A percentile compares a stretch with the other conserved stretches of the same genome.
phyloP scores from a whole-genome alignment of 352 stramenopile genomes.

The Thraustotheca clavata region DNA sequence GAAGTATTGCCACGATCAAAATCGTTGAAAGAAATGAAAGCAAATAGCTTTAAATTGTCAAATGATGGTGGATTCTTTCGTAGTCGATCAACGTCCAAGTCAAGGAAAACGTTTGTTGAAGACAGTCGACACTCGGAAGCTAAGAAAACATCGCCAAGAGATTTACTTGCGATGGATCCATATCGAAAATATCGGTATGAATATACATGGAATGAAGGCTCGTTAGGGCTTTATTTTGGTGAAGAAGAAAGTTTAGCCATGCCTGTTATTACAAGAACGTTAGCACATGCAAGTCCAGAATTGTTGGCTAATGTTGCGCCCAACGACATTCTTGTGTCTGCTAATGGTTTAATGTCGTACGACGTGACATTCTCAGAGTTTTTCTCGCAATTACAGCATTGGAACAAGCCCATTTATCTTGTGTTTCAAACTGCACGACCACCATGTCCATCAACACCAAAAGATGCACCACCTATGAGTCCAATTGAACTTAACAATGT shows the following conservation, averaged over 20 bases:
- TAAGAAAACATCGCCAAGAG: not conserved
- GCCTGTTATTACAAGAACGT: constrained; percentile 70
- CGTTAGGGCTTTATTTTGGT: constrained; percentile 75
- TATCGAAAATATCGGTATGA: constrained; percentile 24
- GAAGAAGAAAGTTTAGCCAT: constrained; percentile 58
- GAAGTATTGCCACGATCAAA: constrained; percentile 5
- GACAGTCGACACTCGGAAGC: not conserved
- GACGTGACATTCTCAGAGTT: constrained; percentile 77
- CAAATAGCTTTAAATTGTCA: not conserved
- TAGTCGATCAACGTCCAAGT: not conserved
- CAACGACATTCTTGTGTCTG: constrained; percentile 71
- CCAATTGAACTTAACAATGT: not conserved
- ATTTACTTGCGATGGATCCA: not conserved
- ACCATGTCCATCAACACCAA: not conserved
- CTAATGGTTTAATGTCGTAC: constrained; percentile 56
- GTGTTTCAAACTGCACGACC: constrained; percentile 38
- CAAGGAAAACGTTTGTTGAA: not conserved
- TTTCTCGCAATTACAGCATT: constrained; percentile 70
- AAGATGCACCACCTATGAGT: not conserved
- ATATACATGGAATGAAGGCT: constrained; percentile 72
- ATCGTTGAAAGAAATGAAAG: constrained; percentile 7
- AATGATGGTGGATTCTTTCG: not conserved
- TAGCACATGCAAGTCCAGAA: constrained; percentile 50
- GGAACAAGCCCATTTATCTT: constrained; percentile 75
- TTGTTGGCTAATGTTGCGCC: constrained; percentile 60